These are phyloP conservation scores for Metarhizium rileyi DNA, from an alignment of 2,329 filamentous ascomycete genomes.

Conservation along the genomic window DNA sequence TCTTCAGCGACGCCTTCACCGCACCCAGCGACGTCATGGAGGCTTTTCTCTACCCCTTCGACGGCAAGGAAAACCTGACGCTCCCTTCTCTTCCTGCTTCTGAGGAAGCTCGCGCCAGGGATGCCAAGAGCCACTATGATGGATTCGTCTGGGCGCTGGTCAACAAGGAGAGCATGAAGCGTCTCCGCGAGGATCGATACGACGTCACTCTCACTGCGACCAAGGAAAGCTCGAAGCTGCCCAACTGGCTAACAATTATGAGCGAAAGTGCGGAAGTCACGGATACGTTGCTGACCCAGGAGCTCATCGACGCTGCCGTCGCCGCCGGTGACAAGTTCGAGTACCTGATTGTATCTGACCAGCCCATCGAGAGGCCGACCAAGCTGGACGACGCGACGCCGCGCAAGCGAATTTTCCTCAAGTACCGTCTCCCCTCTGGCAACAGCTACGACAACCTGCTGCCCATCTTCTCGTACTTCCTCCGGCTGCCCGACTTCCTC, in stretches of 20 bases:
- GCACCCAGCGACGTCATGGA: slow-evolving; percentile 64
- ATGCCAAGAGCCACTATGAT: slow-evolving; percentile 64
- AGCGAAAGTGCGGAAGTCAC: slow-evolving; percentile 94
- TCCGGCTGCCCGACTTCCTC: slow-evolving; percentile 76
- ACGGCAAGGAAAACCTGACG: slow-evolving; percentile 76
- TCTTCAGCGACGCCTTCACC: slow-evolving; percentile 71
- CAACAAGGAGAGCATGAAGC: slow-evolving; percentile 90
- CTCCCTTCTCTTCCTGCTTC: slow-evolving; percentile 56
- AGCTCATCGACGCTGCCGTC: slow-evolving; percentile 71
- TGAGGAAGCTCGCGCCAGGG: slow-evolving; percentile 41
- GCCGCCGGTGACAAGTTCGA: slow-evolving; percentile 70
- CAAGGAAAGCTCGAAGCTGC: slow-evolving; percentile 86
- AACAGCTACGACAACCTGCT: slow-evolving; percentile 56
- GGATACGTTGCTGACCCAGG: slow-evolving; percentile 75
- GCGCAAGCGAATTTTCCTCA: slow-evolving; percentile 79
- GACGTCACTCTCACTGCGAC: slow-evolving; percentile 88
- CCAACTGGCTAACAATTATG: slow-evolving; percentile 87
- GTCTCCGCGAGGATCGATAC: slow-evolving; percentile 83
- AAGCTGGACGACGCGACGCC: slow-evolving; percentile 76
- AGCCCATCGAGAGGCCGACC: slow-evolving; percentile 75
- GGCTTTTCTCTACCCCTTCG: slow-evolving; percentile 76
- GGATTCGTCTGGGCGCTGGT: slow-evolving; percentile 92
- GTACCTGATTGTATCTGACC: slow-evolving; percentile 81
- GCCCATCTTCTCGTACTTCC: slow-evolving; percentile 70
- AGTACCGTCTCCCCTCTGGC: slow-evolving; percentile 56